Conservation (phyloP, 768 basidiomycete genomes). For the Gyrodon lividus region DNA sequence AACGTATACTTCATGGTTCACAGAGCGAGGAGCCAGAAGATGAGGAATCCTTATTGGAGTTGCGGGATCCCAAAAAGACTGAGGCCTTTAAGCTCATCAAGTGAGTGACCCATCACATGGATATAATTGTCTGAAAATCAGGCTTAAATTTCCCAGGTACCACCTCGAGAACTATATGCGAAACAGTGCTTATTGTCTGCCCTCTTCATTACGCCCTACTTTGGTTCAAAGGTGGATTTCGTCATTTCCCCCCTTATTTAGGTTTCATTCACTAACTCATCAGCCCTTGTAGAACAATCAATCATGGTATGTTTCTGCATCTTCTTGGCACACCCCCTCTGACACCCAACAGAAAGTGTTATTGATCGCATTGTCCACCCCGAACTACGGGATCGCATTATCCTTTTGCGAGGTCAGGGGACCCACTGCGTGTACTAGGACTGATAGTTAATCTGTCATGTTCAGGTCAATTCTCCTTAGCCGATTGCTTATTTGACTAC, state of each 20-base stretch:
- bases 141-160: conserved; percentile 49
- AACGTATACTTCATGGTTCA: conserved; percentile 24
- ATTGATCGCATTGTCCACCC: conserved; percentile 90
- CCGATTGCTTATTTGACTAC: conserved; percentile 77
- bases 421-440: conserved; percentile 17
- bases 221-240: conserved; percentile 71
- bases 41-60: conserved; percentile 43
- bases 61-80: conserved; percentile 62
- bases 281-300: conserved; percentile 58
- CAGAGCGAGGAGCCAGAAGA: conserved; percentile 49
- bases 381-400: conserved; percentile 87
- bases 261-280: conserved; percentile 1
- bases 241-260: neutral
- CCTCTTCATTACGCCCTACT: conserved; percentile 84
- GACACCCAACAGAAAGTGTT: conserved; percentile 62
- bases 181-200: conserved; percentile 84
- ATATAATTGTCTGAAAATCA: neutral
- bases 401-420: conserved; percentile 69
- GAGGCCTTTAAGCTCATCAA: conserved; percentile 84
- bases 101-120: conserved; percentile 39
- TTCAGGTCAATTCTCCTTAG: conserved; percentile 73
- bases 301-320: conserved; percentile 62
- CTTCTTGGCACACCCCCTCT: conserved; percentile 8
- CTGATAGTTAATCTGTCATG: conserved; percentile 6
- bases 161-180: conserved; percentile 89